Evolutionary conservation across 441 rosid genomes (phyloP).

Genomic region (Adansonia gregorii): DNA sequence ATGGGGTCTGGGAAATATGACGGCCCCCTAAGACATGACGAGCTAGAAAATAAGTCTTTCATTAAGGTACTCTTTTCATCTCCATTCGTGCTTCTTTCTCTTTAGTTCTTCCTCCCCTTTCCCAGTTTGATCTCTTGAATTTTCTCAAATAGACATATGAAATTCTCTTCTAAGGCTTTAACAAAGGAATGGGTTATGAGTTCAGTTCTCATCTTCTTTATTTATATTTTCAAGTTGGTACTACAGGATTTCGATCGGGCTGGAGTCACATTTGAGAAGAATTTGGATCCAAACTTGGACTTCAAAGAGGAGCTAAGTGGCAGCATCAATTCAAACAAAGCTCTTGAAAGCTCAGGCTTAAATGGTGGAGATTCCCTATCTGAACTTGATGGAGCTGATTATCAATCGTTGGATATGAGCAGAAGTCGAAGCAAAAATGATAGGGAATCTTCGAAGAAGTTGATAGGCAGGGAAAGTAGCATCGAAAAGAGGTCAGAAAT

Average conservation of each 20-base stretch:
- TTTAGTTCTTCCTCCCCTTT: not conserved
- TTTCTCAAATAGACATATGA: constrained; percentile 2
- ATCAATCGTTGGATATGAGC: not conserved
- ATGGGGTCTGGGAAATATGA: constrained; percentile 20
- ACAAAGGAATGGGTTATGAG: too few species aligned
- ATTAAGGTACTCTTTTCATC: constrained; percentile 30
- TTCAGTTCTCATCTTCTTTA: not conserved
- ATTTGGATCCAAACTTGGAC: constrained; percentile 22
- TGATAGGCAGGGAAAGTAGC: constrained; percentile 2
- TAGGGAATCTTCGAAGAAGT: constrained; percentile 20
- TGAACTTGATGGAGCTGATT: constrained; percentile 11
- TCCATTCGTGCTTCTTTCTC: not conserved
- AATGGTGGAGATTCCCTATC: constrained; percentile 18
- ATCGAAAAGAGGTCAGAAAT: constrained; percentile 16
- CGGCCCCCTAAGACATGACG: constrained; percentile 16
- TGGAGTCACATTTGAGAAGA: constrained; percentile 17
- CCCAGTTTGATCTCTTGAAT: not conserved
- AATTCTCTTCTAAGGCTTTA: not conserved
- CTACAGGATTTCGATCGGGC: constrained; percentile 29
- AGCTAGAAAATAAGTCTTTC: constrained; percentile 26
- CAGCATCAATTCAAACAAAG: constrained; percentile 22
- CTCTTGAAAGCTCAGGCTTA: constrained; percentile 34
- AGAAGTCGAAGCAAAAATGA: constrained; percentile 6
- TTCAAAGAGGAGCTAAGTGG: constrained; percentile 3
- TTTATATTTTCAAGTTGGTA: not conserved